Conservation (phyloP, 1,284 basidiomycete species). For the Polyporus tsugae region DNA sequence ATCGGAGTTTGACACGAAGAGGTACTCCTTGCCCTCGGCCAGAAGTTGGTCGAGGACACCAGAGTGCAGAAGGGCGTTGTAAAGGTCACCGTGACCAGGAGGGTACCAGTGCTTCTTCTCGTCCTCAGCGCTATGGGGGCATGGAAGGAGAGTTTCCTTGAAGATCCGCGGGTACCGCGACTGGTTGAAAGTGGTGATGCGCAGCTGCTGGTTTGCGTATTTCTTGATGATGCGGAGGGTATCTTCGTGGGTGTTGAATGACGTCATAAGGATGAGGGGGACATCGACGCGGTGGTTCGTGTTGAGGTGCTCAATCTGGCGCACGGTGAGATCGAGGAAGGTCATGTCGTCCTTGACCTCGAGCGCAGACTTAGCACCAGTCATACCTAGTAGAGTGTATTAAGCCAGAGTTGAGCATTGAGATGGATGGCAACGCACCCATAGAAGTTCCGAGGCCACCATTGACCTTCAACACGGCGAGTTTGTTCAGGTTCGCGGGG, state of each 20-base stretch:
- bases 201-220: conserved; percentile 97
- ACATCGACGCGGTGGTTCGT: conserved; percentile 82
- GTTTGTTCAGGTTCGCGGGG: conserved; percentile 85
- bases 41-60: conserved; percentile 96
- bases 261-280: conserved; percentile 99
- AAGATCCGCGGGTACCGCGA: conserved; percentile 97
- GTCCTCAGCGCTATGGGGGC: conserved; percentile 85
- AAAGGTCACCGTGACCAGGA: conserved; percentile 98
- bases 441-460: conserved; percentile 98
- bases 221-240: conserved; percentile 99
- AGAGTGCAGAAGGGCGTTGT: conserved; percentile 93
- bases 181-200: conserved; percentile 98
- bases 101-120: conserved; percentile 99
- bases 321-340: conserved; percentile 96
- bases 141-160: conserved; percentile 94
- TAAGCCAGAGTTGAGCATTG: neutral
- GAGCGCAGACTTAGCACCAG: conserved; percentile 90
- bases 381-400: conserved; percentile 71
- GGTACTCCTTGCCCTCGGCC: conserved; percentile 97
- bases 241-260: conserved; percentile 99
- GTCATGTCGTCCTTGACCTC: conserved; percentile 99
- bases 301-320: conserved; percentile 94
- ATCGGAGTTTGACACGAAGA: conserved; percentile 99
- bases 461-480: conserved; percentile 99
- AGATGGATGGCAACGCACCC: conserved; percentile 58